Evolutionary conservation across 257 asterid species (phyloP).

Genomic region (Solanum microdontum): DNA sequence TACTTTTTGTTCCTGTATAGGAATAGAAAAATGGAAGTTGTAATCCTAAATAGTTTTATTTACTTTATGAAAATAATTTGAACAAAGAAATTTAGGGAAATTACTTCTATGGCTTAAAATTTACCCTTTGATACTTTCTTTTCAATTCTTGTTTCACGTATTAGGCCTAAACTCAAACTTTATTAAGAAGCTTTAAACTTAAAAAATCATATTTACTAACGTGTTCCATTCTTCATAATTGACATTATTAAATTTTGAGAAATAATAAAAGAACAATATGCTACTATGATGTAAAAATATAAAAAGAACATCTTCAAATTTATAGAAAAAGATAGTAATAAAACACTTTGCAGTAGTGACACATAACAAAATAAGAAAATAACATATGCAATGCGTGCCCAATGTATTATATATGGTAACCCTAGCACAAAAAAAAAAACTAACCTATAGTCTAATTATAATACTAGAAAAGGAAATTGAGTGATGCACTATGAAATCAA

Average conservation of each 20-base stretch:
- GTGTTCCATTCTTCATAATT: too few relatives aligned
- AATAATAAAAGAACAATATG: not conserved
- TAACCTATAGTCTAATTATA: not conserved
- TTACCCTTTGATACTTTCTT: not conserved
- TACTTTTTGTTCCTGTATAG: not conserved
- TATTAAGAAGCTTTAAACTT: too few relatives aligned
- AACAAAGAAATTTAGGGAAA: not conserved
- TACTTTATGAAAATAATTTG: not conserved
- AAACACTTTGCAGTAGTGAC: not conserved
- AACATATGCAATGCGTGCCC: not conserved
- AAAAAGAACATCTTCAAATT: not conserved
- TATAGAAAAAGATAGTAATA: not conserved
- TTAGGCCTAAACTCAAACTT: too few relatives aligned
- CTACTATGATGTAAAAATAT: not conserved
- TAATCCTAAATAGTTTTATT: not conserved
- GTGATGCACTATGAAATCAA: not conserved
- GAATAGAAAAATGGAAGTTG: not conserved
- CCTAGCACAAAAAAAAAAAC: not conserved
- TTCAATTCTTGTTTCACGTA: too few relatives aligned
- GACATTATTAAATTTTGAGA: not conserved
- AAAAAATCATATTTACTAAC: too few relatives aligned
- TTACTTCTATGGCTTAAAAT: too few relatives aligned
- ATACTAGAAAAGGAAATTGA: not conserved
- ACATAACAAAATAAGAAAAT: not conserved
- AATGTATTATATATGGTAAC: not conserved